These are phyloP conservation scores for Cyathus striatus DNA, from an alignment of 768 basidiomycete genomes.

Conservation along the genomic window DNA sequence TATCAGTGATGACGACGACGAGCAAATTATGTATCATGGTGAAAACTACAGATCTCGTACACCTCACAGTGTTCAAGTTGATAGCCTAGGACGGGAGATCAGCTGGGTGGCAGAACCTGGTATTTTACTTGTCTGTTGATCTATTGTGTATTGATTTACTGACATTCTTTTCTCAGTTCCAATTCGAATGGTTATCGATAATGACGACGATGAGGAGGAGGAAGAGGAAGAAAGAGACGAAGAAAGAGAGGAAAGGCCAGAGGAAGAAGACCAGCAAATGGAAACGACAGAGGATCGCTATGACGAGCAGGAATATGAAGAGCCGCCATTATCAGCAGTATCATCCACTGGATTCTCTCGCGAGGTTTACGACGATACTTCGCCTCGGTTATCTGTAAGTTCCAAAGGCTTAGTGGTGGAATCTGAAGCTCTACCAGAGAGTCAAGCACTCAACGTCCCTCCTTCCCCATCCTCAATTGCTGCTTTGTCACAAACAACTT, in stretches of 20 bases:
- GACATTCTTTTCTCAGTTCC: slow-evolving; percentile 41
- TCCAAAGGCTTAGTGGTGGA: slow-evolving; percentile 63
- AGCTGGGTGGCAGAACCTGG: slow-evolving; percentile 79
- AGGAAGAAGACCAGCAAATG: slow-evolving; percentile 21
- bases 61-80: slow-evolving; percentile 30
- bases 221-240: slow-evolving; percentile 32
- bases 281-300: slow-evolving; percentile 40
- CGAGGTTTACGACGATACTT: slow-evolving; percentile 45
- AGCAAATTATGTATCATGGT: slow-evolving; percentile 60
- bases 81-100: slow-evolving; percentile 51
- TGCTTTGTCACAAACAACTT: slow-evolving; percentile 36
- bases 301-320: slow-evolving; percentile 27
- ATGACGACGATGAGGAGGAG: slow-evolving; percentile 51
- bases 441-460: slow-evolving; percentile 34
- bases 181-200: slow-evolving; percentile 57
- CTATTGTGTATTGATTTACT: slow-evolving; percentile 1
- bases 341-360: slow-evolving; percentile 44
- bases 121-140: slow-evolving; percentile 26
- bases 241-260: slow-evolving; percentile 27
- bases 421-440: slow-evolving; percentile 54
- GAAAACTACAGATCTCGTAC: slow-evolving; percentile 47
- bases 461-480: slow-evolving; percentile 46
- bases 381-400: slow-evolving; percentile 50
- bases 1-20: slow-evolving; percentile 61
- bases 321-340: slow-evolving; percentile 45